Evolutionary conservation across 495 filamentous ascomycete species (phyloP), one percentile per base, ranked within the genome.

Genomic region (Ascobolus immersus): DNA sequence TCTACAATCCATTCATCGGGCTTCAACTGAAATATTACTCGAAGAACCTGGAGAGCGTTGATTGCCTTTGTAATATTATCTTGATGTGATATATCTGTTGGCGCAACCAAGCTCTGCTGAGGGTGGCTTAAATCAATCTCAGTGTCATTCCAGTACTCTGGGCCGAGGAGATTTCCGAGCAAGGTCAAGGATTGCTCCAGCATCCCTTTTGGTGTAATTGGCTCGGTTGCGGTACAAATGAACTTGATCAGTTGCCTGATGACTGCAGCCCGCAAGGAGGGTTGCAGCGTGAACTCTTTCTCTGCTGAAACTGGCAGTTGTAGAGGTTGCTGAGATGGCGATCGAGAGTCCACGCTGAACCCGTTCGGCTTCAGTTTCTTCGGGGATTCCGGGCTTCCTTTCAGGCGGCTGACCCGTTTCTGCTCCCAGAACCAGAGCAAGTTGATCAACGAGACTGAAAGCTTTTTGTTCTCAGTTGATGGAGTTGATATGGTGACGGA

Each of bases 351-450:
- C 5, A 17, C 18, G 28, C 28, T 17, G 10, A 79, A 39, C 77
- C 70, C 1, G 67, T 65, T 12, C 58, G 46, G 8, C 54, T 58
- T 27, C 62, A 60, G n/a, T n/a, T n/a, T n/a, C n/a, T n/a, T n/a
- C n/a, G n/a, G n/a, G n/a, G n/a, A n/a, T 10, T 51, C 33, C 5
- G 57, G 45, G 22, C 55, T 49, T 3, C 40, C 41, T 12, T 47
- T 51, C 25, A 58, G 59, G 2, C 64, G 63, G 34, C 66, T 65
- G 4, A 77, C 65, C 8, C 80, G 67, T 22, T 68, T 69, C 45
- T 86, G 64, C 48, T 99, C 89, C 86, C 89, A 99, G 27, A 71
- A 62, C 70, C 79, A 80, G 39, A 94, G 77, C 32, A 94, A 50
- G 37, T 64, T 71, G 51, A 94, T 82, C 40, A 99, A 62, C 40